These are phyloP conservation scores for Xylaria castorea DNA, from an alignment of 495 filamentous ascomycete species.

Conservation along the genomic window DNA sequence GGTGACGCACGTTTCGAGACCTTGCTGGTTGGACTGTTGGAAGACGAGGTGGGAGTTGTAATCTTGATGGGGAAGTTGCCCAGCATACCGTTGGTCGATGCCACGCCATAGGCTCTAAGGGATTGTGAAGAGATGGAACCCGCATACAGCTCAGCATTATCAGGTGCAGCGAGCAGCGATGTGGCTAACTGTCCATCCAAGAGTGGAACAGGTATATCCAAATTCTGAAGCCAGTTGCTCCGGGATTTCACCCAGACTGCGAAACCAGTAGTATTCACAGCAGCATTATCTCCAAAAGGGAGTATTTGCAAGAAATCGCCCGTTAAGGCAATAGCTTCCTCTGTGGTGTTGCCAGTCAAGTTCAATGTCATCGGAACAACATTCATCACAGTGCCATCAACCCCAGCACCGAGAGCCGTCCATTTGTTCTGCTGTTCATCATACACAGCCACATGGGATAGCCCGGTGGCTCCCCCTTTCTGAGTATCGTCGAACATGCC, in stretches of 20 bases:
- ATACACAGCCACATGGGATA: constrained; percentile 80
- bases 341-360: constrained; percentile 70
- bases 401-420: constrained; percentile 81
- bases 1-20: constrained; percentile 65
- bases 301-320: constrained; percentile 79
- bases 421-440: constrained; percentile 71
- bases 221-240: constrained; percentile 86
- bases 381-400: constrained; percentile 77
- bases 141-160: constrained; percentile 70
- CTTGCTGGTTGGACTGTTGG: constrained; percentile 33
- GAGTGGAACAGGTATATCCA: constrained; percentile 68
- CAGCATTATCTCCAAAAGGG: constrained; percentile 65
- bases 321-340: constrained; percentile 78
- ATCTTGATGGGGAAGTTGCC: constrained; percentile 68
- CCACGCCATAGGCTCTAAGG: constrained; percentile 71
- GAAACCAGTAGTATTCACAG: constrained; percentile 72
- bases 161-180: constrained; percentile 64
- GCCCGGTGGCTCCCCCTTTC: constrained; percentile 61
- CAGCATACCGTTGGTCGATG: constrained; percentile 63
- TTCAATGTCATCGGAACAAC: constrained; percentile 84
- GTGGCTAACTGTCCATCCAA: constrained; percentile 76
- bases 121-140: constrained; percentile 78
- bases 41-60: constrained; percentile 45
- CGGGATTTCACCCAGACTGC: constrained; percentile 93
- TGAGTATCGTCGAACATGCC: constrained; percentile 83